Conservation (phyloP, 1,139 yeast genomes). For the Candida sanyaensis region DNA sequence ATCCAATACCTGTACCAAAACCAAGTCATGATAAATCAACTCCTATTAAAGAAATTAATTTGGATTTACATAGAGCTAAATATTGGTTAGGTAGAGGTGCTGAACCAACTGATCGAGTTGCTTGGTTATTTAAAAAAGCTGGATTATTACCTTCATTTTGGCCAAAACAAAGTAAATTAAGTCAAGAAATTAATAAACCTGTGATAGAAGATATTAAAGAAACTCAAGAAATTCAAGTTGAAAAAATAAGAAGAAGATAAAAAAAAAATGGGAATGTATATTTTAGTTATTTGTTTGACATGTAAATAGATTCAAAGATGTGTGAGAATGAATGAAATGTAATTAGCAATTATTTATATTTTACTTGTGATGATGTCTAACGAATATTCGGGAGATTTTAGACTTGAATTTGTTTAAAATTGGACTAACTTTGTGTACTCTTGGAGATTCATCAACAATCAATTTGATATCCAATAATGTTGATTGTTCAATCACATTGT, state of each 20-base stretch:
- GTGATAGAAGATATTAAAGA: slow-evolving; percentile 27
- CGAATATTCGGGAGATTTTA: neutral
- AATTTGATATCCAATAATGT: neutral
- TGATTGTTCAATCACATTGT: neutral
- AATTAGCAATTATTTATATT: neutral
- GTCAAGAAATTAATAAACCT: slow-evolving; percentile 35
- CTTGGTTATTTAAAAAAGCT: slow-evolving; percentile 73
- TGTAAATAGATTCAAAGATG: slow-evolving; percentile 1
- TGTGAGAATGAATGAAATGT: neutral
- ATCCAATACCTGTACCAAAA: slow-evolving; percentile 77
- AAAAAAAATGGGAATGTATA: slow-evolving; percentile 9
- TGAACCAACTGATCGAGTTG: slow-evolving; percentile 84
- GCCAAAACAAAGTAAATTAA: slow-evolving; percentile 52
- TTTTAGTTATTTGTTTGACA: neutral
- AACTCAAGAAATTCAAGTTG: slow-evolving; percentile 35
- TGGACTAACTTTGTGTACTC: neutral
- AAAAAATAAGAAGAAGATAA: slow-evolving; percentile 36
- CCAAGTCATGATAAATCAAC: slow-evolving; percentile 31
- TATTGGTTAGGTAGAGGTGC: slow-evolving; percentile 99
- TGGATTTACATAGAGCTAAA: slow-evolving; percentile 89
- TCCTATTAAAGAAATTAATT: slow-evolving; percentile 64
- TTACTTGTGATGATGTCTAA: neutral
- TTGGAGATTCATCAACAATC: neutral
- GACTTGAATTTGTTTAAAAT: neutral
- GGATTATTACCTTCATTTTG: slow-evolving; percentile 75